phyloP scores from a whole-genome alignment of 352 stramenopile species.

The Halophytophthora polymorphica region DNA sequence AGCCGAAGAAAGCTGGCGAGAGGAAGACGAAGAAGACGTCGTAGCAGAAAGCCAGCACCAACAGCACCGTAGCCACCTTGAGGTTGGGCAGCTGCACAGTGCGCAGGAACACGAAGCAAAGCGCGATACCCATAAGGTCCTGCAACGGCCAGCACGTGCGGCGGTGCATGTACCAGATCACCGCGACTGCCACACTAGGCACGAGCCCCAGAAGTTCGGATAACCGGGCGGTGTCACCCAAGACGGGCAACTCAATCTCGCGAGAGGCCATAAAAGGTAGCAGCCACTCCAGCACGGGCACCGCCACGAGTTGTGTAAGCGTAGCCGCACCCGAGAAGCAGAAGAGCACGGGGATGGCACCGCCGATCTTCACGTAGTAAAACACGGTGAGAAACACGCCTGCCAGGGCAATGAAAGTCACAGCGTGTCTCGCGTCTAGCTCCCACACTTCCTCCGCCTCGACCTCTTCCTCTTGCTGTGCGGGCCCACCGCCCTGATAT shows the following conservation, averaged over 20 bases:
- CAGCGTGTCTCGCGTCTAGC: conserved; percentile 53
- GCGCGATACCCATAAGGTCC: conserved; percentile 89
- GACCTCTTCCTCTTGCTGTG: conserved; percentile 10
- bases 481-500: conserved; percentile 5
- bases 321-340: conserved; percentile 45
- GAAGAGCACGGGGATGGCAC: conserved; percentile 68
- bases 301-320: conserved; percentile 52
- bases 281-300: conserved; percentile 31
- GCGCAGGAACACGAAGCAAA: conserved; percentile 92
- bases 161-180: conserved; percentile 64
- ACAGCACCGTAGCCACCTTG: conserved; percentile 85
- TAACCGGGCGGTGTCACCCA: conserved; percentile 37
- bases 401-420: conserved; percentile 62
- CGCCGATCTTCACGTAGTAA: conserved; percentile 65
- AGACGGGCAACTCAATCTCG: conserved; percentile 31
- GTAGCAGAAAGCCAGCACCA: conserved; percentile 92
- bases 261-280: conserved; percentile 34
- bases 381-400: conserved; percentile 63
- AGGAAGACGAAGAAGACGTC: conserved; percentile 97
- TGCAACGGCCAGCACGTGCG: conserved; percentile 85
- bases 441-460: conserved; percentile 46
- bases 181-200: conserved; percentile 29
- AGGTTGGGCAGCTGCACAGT: conserved; percentile 91
- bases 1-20: conserved; percentile 85
- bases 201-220: conserved; percentile 51